Conservation (phyloP, 176 grass and related monocot species). For the Luzula sylvatica region DNA sequence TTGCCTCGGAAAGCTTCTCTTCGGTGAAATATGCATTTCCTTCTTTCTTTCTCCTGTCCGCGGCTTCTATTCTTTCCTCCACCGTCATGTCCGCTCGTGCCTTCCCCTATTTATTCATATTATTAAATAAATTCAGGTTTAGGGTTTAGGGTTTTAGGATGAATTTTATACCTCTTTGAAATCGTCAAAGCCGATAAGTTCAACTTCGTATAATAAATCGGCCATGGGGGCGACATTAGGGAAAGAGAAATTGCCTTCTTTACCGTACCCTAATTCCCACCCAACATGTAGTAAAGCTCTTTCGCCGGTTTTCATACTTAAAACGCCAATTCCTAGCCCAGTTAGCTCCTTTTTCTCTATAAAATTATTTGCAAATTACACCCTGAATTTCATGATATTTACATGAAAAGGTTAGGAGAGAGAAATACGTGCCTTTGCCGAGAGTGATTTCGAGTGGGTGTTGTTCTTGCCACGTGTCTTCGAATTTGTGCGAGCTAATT, state of each 20-base stretch:
- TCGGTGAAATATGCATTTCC: constrained; percentile 77
- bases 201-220: constrained; percentile 83
- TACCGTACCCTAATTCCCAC: constrained; percentile 85
- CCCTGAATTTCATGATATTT: too few relatives aligned
- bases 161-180: constrained; percentile 58
- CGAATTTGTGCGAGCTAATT: constrained; percentile 65
- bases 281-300: constrained; percentile 59
- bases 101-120: constrained; percentile 53
- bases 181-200: constrained; percentile 91
- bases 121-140: neutral
- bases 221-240: constrained; percentile 92
- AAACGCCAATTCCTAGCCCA: constrained; percentile 71
- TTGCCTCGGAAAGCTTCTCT: constrained; percentile 75
- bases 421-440: constrained; percentile 46
- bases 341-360: constrained; percentile 68
- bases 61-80: constrained; percentile 92
- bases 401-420: neutral
- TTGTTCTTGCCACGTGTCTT: constrained; percentile 97
- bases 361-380: neutral
- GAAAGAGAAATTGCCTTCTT: constrained; percentile 98
- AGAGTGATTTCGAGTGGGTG: constrained; percentile 66
- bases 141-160: neutral
- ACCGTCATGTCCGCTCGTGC: constrained; percentile 90
- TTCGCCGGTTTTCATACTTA: constrained; percentile 71
- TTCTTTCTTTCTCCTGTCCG: constrained; percentile 77